These are phyloP conservation scores for Hymenoscyphus salicellus DNA, from an alignment of 2,329 filamentous ascomycete genomes.

Conservation along the genomic window DNA sequence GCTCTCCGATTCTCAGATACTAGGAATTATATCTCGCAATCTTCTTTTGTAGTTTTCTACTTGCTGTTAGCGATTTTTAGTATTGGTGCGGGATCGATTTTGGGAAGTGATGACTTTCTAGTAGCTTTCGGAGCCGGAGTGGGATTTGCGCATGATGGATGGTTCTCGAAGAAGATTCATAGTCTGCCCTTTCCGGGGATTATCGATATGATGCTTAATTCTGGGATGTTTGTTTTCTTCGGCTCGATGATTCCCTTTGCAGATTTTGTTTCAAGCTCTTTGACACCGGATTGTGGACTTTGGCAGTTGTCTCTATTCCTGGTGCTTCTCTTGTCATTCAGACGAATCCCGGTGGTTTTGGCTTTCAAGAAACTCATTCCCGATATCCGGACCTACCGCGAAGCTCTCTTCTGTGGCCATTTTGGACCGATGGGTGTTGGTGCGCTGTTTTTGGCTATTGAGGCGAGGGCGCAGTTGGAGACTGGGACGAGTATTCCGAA, in stretches of 20 bases:
- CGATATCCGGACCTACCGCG: conserved; percentile 47
- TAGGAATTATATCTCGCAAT: conserved; percentile 45
- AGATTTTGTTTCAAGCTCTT: conserved; percentile 38
- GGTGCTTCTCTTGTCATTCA: conserved; percentile 48
- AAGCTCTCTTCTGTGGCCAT: conserved; percentile 54
- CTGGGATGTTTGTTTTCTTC: conserved; percentile 54
- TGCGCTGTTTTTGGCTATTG: conserved; percentile 54
- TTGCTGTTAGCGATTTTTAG: conserved; percentile 52
- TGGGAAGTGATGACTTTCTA: conserved; percentile 55
- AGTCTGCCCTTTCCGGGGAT: conserved; percentile 47
- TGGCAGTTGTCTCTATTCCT: conserved; percentile 46
- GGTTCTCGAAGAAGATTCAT: conserved; percentile 47
- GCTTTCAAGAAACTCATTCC: conserved; percentile 47
- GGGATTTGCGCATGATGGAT: conserved; percentile 53
- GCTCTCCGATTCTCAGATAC: conserved; percentile 47
- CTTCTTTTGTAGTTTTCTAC: conserved; percentile 54
- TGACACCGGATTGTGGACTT: conserved; percentile 41
- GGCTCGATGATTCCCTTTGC: conserved; percentile 53
- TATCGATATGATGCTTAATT: conserved; percentile 54
- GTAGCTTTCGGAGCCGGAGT: conserved; percentile 55
- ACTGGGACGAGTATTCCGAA: conserved; percentile 46
- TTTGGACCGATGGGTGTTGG: conserved; percentile 58
- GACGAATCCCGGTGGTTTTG: conserved; percentile 51
- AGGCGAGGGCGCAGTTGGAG: conserved; percentile 51
- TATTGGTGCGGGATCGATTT: conserved; percentile 48